A percentile compares a stretch with the other conserved stretches of the same genome.
Evolutionary conservation across 2,329 filamentous ascomycete species (phyloP).

Genomic region (Escovopsis sp.): DNA sequence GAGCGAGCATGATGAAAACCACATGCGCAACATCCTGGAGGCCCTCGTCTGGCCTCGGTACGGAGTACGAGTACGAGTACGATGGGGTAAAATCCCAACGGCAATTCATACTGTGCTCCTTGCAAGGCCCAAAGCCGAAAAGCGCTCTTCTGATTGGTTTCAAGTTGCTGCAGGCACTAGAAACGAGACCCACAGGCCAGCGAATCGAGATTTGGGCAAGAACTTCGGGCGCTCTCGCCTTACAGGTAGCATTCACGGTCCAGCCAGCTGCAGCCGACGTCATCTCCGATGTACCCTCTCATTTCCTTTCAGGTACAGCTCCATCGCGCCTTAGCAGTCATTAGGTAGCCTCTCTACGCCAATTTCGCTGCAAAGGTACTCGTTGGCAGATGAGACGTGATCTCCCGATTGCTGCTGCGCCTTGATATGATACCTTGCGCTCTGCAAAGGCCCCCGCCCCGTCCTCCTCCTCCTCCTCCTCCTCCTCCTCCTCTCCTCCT

Average conservation of each 20-base stretch:
- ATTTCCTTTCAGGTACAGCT: background rate
- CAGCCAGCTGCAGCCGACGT: conserved; percentile 11
- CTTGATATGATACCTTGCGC: too few relatives aligned
- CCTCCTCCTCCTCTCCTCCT: background rate
- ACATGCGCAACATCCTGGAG: too few relatives aligned
- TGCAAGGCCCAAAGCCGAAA: too few relatives aligned
- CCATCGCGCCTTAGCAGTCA: background rate
- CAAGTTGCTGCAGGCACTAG: background rate
- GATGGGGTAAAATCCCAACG: too few relatives aligned
- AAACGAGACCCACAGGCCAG: conserved; percentile 3
- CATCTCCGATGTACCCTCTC: conserved; percentile 6
- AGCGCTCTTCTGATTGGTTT: background rate
- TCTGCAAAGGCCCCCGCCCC: too few relatives aligned
- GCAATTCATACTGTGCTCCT: too few relatives aligned
- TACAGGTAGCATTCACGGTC: background rate
- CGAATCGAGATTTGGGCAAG: conserved; percentile 1
- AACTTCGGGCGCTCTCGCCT: background rate
- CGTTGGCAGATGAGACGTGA: background rate
- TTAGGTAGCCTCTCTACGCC: too few relatives aligned
- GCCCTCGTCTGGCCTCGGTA: too few relatives aligned
- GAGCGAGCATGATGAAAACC: too few relatives aligned
- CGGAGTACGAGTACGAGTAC: too few relatives aligned
- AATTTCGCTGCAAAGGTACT: too few relatives aligned
- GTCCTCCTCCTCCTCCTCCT: background rate
- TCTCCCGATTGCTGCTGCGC: background rate